phyloP scores from a whole-genome alignment of 495 filamentous ascomycete genomes.

The Penicillium riverlandense region DNA sequence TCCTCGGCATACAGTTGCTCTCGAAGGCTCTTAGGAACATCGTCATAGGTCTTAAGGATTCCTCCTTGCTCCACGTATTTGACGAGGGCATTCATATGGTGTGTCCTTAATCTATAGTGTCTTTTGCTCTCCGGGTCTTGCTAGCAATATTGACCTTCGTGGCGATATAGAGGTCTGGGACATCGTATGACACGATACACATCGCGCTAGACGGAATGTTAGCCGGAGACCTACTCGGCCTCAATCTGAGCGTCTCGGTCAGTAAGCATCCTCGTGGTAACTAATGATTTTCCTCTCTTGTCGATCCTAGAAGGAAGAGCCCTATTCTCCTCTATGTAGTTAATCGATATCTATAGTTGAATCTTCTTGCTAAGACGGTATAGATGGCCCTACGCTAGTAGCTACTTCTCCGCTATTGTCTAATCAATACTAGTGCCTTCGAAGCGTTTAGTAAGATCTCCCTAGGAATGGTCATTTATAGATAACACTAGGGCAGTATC shows the following conservation, averaged over 20 bases:
- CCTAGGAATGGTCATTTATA: not conserved
- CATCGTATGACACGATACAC: constrained; percentile 11
- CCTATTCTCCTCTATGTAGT: constrained; percentile 9
- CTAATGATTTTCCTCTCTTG: constrained; percentile 13
- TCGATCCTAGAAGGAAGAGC: constrained; percentile 6
- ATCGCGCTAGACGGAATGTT: constrained; percentile 12
- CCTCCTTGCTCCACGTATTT: constrained; percentile 7
- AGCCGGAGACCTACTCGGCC: constrained; percentile 1
- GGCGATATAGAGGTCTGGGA: constrained; percentile 13
- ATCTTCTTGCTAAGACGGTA: no score
- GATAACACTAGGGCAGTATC: constrained; percentile 12
- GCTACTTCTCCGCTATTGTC: no score
- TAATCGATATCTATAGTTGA: no score
- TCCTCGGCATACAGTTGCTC: constrained; percentile 8
- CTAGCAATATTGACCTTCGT: constrained; percentile 14
- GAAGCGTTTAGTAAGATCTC: no score
- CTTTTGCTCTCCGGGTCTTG: constrained; percentile 11
- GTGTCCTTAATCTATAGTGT: not conserved
- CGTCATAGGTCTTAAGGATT: constrained; percentile 1
- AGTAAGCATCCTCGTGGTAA: constrained; percentile 10
- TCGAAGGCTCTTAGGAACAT: constrained; percentile 5
- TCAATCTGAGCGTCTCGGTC: constrained; percentile 10
- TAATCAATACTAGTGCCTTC: no score
- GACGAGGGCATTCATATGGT: constrained; percentile 1
- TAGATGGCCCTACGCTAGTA: no score